phyloP scores from a whole-genome alignment of 768 basidiomycete species.

The Mycena olivaceomarginata region DNA sequence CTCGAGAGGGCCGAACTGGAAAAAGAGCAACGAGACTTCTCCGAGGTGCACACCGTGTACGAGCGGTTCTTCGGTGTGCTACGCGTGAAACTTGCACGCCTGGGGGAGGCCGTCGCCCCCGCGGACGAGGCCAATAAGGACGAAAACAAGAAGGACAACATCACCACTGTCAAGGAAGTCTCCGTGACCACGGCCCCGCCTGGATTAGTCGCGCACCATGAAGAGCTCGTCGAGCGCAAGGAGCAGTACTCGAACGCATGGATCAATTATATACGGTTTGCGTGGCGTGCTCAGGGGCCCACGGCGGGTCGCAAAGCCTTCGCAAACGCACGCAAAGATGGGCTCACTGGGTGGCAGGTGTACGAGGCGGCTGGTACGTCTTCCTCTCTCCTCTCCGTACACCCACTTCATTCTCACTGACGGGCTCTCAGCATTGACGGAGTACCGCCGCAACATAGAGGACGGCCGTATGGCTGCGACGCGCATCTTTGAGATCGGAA shows the following conservation, averaged over 20 bases:
- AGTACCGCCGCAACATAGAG: conserved; percentile 91
- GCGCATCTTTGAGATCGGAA: conserved; percentile 94
- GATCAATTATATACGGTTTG: conserved; percentile 97
- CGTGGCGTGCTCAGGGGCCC: conserved; percentile 90
- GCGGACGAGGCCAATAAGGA: neutral
- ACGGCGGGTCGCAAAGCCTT: conserved; percentile 88
- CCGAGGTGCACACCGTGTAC: conserved; percentile 83
- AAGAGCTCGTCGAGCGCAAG: conserved; percentile 72
- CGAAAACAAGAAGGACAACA: conserved; percentile 16
- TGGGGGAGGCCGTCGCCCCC: conserved; percentile 61
- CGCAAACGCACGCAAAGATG: conserved; percentile 84
- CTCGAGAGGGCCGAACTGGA: conserved; percentile 69
- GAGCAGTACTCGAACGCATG: conserved; percentile 87
- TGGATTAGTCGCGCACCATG: neutral
- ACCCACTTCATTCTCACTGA: conserved; percentile 22
- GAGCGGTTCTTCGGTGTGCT: conserved; percentile 84
- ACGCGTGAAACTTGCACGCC: conserved; percentile 77
- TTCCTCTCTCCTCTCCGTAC: conserved; percentile 10
- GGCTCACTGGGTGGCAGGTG: conserved; percentile 92
- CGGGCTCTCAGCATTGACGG: conserved; percentile 84
- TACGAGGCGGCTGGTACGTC: conserved; percentile 92
- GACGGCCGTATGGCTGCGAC: conserved; percentile 81
- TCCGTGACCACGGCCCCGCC: neutral
- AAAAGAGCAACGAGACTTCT: conserved; percentile 71
- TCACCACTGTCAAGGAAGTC: neutral